Conservation (phyloP, 2,329 filamentous ascomycete genomes). For the Alternaria triticimaculans region DNA sequence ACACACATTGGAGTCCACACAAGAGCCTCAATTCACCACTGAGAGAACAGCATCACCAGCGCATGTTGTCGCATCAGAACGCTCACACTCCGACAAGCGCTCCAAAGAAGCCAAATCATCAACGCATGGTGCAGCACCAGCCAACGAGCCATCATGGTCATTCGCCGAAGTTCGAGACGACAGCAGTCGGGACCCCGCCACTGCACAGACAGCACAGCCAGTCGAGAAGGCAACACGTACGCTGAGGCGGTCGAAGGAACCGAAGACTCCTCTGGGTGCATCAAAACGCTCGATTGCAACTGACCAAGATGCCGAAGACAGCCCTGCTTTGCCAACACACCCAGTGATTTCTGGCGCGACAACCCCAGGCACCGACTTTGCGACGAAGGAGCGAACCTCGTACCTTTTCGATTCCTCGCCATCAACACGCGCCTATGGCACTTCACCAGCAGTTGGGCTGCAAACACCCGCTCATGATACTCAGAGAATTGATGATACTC, state of each 20-base stretch:
- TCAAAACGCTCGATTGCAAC: conserved; percentile 11
- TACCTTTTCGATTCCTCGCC: conserved; percentile 48
- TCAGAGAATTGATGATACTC: conserved; percentile 12
- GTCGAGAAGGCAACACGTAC: conserved; percentile 22
- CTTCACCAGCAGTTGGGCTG: conserved; percentile 31
- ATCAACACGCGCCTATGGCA: conserved; percentile 41
- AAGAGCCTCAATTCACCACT: conserved; percentile 7
- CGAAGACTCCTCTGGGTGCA: conserved; percentile 24
- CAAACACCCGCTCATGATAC: conserved; percentile 27
- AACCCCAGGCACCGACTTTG: conserved; percentile 41
- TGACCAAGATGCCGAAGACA: conserved; percentile 20
- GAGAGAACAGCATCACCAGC: conserved; percentile 12
- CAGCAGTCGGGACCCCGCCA: conserved; percentile 54
- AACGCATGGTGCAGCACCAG: conserved; percentile 12
- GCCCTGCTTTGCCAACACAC: conserved; percentile 38
- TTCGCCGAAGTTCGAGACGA: conserved; percentile 53
- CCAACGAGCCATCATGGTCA: conserved; percentile 43
- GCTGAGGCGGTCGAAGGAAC: conserved; percentile 32
- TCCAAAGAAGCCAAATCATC: conserved; percentile 3
- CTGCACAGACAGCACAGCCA: conserved; percentile 44
- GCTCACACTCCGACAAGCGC: background rate
- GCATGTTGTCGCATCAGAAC: background rate
- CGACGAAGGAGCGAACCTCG: conserved; percentile 46
- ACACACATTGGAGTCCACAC: conserved; percentile 30
- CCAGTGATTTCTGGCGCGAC: conserved; percentile 16